These are phyloP conservation scores for Monoraphidium neglectum DNA, from an alignment of 139 green algal genomes.

Conservation along the genomic window DNA sequence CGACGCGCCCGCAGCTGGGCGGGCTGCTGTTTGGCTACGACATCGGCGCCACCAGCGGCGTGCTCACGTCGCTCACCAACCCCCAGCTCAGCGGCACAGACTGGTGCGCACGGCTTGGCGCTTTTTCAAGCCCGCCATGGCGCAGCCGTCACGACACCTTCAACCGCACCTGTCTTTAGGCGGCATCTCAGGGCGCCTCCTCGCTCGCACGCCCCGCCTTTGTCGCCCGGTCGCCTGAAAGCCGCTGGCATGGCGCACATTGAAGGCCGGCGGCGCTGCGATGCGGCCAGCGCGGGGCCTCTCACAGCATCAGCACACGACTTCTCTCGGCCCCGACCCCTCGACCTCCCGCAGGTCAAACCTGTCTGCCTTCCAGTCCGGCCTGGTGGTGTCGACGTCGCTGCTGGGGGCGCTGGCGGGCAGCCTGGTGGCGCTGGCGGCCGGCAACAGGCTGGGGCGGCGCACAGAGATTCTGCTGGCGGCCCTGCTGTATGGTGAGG, in stretches of 20 bases:
- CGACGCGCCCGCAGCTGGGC: constrained; percentile 44
- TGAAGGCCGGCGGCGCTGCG: background rate
- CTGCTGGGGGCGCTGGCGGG: constrained; percentile 83
- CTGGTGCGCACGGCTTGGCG: constrained; percentile 45
- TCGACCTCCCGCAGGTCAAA: constrained; percentile 30
- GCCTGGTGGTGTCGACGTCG: constrained; percentile 74
- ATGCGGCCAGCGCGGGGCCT: no score
- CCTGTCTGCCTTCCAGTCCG: constrained; percentile 59
- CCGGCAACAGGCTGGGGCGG: constrained; percentile 79
- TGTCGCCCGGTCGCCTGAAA: background rate
- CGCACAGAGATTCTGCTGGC: constrained; percentile 79
- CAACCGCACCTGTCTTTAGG: background rate
- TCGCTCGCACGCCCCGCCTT: background rate
- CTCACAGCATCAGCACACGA: background rate
- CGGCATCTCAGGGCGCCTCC: background rate
- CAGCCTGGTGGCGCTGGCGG: constrained; percentile 63
- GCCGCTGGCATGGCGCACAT: background rate
- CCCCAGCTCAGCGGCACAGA: constrained; percentile 59
- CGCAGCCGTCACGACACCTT: background rate
- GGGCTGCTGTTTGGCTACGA: constrained; percentile 84
- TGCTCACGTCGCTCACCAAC: constrained; percentile 71
- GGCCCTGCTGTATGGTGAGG: constrained; percentile 65
- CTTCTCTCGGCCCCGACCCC: background rate
- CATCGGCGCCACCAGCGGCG: constrained; percentile 85
- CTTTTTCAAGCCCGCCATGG: background rate